Evolutionary conservation across 176 grass and related monocot species (phyloP).

Genomic region (Oryza glumipatula): DNA sequence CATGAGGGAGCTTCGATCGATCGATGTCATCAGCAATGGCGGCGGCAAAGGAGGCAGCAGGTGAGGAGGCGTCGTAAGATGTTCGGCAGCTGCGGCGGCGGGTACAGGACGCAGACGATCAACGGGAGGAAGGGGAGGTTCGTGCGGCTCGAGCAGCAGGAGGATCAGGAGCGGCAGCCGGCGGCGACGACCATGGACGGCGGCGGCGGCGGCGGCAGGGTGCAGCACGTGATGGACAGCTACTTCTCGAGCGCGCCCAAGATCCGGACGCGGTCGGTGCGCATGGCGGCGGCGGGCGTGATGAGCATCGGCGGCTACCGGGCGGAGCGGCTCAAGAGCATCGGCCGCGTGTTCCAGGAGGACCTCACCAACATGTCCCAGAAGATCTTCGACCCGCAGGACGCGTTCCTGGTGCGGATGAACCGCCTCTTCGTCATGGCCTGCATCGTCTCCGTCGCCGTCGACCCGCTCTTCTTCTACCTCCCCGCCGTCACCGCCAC

Average conservation of each 20-base stretch:
- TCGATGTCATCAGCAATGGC: neutral
- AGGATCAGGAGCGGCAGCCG: slow-evolving; percentile 26
- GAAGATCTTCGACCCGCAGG: slow-evolving; percentile 86
- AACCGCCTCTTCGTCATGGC: slow-evolving; percentile 68
- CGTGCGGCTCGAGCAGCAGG: slow-evolving; percentile 52
- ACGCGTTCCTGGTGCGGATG: slow-evolving; percentile 70
- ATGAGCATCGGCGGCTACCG: slow-evolving; percentile 26
- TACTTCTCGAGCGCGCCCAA: slow-evolving; percentile 53
- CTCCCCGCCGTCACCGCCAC: slow-evolving; percentile 52
- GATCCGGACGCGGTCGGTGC: slow-evolving; percentile 55
- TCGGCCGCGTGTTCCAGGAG: slow-evolving; percentile 76
- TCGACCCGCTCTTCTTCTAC: slow-evolving; percentile 90
- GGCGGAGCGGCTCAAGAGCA: slow-evolving; percentile 61
- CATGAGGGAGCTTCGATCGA: neutral
- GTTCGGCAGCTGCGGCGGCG: slow-evolving; percentile 54
- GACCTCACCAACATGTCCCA: slow-evolving; percentile 61
- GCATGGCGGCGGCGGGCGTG: slow-evolving; percentile 46
- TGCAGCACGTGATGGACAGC: slow-evolving; percentile 52
- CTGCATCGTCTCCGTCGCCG: slow-evolving; percentile 67
- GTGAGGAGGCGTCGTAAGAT: neutral
- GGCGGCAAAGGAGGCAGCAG: neutral
- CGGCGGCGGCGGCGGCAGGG: slow-evolving; percentile 1
- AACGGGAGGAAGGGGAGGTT: slow-evolving; percentile 63
- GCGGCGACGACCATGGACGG: slow-evolving; percentile 42
- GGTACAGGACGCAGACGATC: slow-evolving; percentile 53